Evolutionary conservation across 1,284 basidiomycete genomes (phyloP).

Genomic region (Volvariella volvacea): DNA sequence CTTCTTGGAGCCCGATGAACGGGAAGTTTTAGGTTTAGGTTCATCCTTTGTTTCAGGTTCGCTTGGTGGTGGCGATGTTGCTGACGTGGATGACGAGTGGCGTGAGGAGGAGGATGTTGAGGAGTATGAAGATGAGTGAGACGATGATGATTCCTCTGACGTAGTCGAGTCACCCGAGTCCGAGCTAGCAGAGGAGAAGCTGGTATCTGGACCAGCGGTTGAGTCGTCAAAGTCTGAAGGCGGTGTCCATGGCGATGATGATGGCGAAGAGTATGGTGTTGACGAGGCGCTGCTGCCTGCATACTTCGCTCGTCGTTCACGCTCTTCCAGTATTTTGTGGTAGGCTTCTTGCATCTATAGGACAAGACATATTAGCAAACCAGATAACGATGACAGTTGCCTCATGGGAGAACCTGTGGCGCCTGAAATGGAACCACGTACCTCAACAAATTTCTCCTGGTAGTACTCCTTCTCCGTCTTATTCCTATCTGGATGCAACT

Average conservation of each 20-base stretch:
- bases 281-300: constrained; percentile 3
- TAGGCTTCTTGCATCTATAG: constrained; percentile 24
- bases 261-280: constrained; percentile 4
- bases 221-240: constrained; percentile 3
- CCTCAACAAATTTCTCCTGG: constrained; percentile 18
- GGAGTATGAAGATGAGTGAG: not conserved
- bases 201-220: constrained; percentile 1
- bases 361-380: too few species aligned
- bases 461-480: constrained; percentile 16
- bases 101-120: constrained; percentile 2
- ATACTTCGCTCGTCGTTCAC: constrained; percentile 7
- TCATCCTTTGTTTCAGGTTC: constrained; percentile 3
- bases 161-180: not conserved
- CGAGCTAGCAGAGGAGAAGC: not conserved
- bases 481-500: constrained; percentile 26
- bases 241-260: constrained; percentile 5
- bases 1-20: constrained; percentile 1
- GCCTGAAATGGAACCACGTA: constrained; percentile 5
- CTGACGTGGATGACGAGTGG: too few species aligned
- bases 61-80: not conserved
- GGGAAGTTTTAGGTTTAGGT: not conserved
- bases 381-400: too few species aligned
- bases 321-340: constrained; percentile 18
- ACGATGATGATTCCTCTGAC: not conserved
- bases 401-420: too few species aligned